Evolutionary conservation across 2,329 filamentous ascomycete genomes (phyloP).

Genomic region (Xylaria sp.): DNA sequence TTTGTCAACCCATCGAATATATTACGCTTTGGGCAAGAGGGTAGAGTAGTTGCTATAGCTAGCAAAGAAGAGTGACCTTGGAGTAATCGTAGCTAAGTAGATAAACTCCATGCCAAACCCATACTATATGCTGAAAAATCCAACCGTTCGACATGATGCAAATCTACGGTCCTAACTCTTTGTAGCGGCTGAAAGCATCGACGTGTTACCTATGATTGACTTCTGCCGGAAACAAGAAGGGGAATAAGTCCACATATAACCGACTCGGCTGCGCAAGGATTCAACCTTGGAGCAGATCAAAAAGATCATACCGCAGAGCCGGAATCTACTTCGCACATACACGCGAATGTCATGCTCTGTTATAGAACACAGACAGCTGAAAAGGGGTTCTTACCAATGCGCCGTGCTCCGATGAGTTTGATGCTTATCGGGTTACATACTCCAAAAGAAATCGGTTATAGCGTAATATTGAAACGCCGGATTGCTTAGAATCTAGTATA

Average conservation of each 20-base stretch:
- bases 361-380: not conserved
- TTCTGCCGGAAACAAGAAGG: slow-evolving; percentile 20
- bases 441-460: too few relatives aligned
- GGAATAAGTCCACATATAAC: slow-evolving; percentile 24
- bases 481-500: too few relatives aligned
- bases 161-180: not conserved
- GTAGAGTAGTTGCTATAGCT: not conserved
- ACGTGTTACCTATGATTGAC: too few relatives aligned
- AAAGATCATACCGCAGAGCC: not conserved
- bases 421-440: too few relatives aligned
- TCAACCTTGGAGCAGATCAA: not conserved
- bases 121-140: not conserved
- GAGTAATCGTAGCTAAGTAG: not conserved
- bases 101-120: not conserved
- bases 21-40: not conserved
- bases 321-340: too few relatives aligned
- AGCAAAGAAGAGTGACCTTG: not conserved
- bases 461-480: too few relatives aligned
- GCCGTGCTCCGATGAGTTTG: too few relatives aligned
- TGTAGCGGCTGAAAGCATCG: slow-evolving; percentile 22
- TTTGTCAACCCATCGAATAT: not conserved
- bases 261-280: slow-evolving; percentile 18
- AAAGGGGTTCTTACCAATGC: not conserved
- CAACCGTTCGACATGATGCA: not conserved
- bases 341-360: not conserved